Conservation (phyloP, 1,284 basidiomycete genomes). For the Cutaneotrichosporon cyanovorans region DNA sequence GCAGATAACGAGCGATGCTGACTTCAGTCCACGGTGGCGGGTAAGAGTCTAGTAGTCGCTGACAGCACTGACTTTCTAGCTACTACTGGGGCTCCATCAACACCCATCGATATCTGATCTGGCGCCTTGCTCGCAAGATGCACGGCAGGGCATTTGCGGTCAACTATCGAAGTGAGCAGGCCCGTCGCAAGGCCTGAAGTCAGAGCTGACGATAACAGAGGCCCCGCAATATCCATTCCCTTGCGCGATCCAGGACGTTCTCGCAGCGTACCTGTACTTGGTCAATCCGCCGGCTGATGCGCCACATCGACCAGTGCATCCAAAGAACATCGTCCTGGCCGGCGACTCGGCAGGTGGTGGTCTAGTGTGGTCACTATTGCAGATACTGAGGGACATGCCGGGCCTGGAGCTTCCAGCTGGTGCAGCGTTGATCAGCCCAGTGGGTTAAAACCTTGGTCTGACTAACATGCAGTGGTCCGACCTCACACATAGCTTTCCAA, state of each 20-base stretch:
- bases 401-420: constrained; percentile 77
- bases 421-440: constrained; percentile 71
- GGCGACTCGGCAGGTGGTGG: constrained; percentile 96
- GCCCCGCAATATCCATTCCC: constrained; percentile 96
- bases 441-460: constrained; percentile 12
- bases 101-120: constrained; percentile 64
- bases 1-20: constrained; percentile 2
- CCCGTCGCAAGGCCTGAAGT: background rate
- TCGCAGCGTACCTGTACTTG: constrained; percentile 73
- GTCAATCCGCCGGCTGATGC: constrained; percentile 64
- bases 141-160: constrained; percentile 82
- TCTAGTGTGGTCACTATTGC: constrained; percentile 71
- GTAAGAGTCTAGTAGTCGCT: no score
- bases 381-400: constrained; percentile 75
- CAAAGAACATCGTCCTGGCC: constrained; percentile 67
- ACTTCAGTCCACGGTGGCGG: constrained; percentile 56
- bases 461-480: constrained; percentile 52
- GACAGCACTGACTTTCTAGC: constrained; percentile 16
- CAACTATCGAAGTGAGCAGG: constrained; percentile 60
- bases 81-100: constrained; percentile 52
- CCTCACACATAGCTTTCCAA: constrained; percentile 88
- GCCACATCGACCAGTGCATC: constrained; percentile 69
- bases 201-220: constrained; percentile 29
- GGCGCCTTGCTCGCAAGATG: constrained; percentile 81
- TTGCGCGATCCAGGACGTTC: constrained; percentile 78